Evolutionary conservation across 148 eudicot genomes (phyloP).

Genomic region (Selenicereus undatus): DNA sequence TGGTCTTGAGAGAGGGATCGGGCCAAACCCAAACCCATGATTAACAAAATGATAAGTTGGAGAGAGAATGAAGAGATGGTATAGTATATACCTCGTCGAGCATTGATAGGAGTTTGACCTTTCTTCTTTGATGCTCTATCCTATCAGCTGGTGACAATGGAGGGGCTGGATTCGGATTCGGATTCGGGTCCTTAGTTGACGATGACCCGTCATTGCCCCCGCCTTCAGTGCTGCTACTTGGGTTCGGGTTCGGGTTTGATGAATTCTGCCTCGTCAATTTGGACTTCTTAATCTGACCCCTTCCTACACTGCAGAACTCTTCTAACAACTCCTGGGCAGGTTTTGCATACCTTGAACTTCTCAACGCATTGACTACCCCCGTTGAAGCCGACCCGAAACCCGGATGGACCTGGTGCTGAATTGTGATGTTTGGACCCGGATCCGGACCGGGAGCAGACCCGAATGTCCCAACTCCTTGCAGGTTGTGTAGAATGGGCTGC

Average conservation of each 20-base stretch:
- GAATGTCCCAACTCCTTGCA: background rate
- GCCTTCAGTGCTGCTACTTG: background rate
- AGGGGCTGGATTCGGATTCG: constrained; percentile 44
- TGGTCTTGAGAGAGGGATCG: constrained; percentile 21
- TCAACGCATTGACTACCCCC: constrained; percentile 57
- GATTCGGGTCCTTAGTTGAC: constrained; percentile 1
- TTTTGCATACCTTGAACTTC: constrained; percentile 71
- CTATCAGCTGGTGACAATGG: constrained; percentile 72
- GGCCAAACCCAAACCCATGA: background rate
- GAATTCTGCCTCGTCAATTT: constrained; percentile 37
- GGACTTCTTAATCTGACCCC: constrained; percentile 54
- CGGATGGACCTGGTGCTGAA: constrained; percentile 35
- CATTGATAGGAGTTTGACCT: constrained; percentile 91
- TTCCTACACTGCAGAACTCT: constrained; percentile 88
- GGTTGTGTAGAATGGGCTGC: constrained; percentile 9
- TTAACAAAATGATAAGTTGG: constrained; percentile 15
- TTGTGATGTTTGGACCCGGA: constrained; percentile 24
- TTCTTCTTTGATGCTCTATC: constrained; percentile 89
- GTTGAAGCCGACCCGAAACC: constrained; percentile 50
- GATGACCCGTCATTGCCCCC: no score
- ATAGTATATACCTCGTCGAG: constrained; percentile 76
- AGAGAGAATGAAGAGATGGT: constrained; percentile 34
- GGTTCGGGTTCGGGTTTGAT: constrained; percentile 23
- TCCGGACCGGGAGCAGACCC: constrained; percentile 25
- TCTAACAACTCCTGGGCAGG: constrained; percentile 80